Conservation (phyloP, 768 basidiomycete species). For the Xerocomellus amylosporus region DNA sequence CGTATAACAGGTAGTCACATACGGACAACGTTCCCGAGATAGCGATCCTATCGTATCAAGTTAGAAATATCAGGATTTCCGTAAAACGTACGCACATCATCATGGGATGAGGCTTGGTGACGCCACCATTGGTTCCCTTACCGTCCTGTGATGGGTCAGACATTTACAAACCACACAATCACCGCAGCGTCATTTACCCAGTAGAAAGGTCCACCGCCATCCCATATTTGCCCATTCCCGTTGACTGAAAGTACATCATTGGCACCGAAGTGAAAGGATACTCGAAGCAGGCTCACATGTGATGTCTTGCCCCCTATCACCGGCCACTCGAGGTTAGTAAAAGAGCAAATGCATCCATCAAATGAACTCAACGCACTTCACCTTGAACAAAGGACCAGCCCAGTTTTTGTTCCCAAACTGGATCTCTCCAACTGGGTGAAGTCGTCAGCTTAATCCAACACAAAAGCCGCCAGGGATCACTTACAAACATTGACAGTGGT, state of each 20-base stretch:
- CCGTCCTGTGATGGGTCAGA: slow-evolving; percentile 25
- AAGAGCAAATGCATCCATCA: not conserved
- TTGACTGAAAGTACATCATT: slow-evolving; percentile 25
- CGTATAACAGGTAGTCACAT: slow-evolving; percentile 1
- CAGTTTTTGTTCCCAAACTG: slow-evolving; percentile 51
- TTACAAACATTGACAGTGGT: slow-evolving; percentile 59
- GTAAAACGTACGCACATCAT: slow-evolving; percentile 31
- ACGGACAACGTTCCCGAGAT: slow-evolving; percentile 42
- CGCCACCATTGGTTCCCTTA: slow-evolving; percentile 11
- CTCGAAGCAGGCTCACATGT: slow-evolving; percentile 39
- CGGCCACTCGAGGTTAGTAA: not conserved
- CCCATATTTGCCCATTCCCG: slow-evolving; percentile 40
- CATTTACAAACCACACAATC: not conserved
- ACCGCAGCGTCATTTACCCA: slow-evolving; percentile 32
- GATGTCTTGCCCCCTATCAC: slow-evolving; percentile 44
- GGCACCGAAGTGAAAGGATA: not conserved
- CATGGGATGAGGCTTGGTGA: slow-evolving; percentile 37
- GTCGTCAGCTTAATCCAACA: not conserved
- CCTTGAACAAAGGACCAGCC: slow-evolving; percentile 52
- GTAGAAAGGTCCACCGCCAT: slow-evolving; percentile 43
- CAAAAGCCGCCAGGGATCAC: slow-evolving; percentile 16
- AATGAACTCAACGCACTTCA: slow-evolving; percentile 37
- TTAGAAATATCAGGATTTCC: not conserved
- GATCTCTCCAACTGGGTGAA: slow-evolving; percentile 51
- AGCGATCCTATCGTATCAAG: slow-evolving; percentile 27